These are phyloP conservation scores for Mycena pura DNA, from an alignment of 768 basidiomycete species.

Conservation along the genomic window DNA sequence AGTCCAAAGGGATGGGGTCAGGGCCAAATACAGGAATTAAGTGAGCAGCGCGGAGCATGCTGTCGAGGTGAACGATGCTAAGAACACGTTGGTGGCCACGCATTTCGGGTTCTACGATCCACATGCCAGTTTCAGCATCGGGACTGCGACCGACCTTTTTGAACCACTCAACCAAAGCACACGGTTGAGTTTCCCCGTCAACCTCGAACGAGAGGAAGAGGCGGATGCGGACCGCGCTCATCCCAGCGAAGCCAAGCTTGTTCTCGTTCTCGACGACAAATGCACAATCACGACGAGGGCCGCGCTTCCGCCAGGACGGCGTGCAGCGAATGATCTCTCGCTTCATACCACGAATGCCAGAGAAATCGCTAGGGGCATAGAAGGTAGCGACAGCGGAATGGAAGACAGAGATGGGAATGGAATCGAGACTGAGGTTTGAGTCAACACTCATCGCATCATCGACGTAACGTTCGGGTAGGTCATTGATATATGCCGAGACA, in stretches of 20 bases:
- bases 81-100: not conserved
- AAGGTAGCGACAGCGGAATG: slow-evolving; percentile 27
- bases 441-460: too few species aligned
- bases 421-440: not conserved
- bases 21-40: not conserved
- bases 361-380: slow-evolving; percentile 28
- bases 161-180: slow-evolving; percentile 32
- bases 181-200: slow-evolving; percentile 14
- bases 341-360: slow-evolving; percentile 27
- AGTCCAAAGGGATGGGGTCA: not conserved
- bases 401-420: slow-evolving; percentile 19
- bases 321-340: slow-evolving; percentile 26
- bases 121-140: slow-evolving; percentile 31
- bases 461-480: slow-evolving; percentile 18
- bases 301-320: slow-evolving; percentile 20
- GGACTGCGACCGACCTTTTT: slow-evolving; percentile 15
- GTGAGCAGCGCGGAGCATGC: not conserved
- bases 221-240: slow-evolving; percentile 17
- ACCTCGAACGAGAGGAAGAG: slow-evolving; percentile 26
- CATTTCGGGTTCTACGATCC: slow-evolving; percentile 22
- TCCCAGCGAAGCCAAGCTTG: slow-evolving; percentile 17
- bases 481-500: slow-evolving; percentile 25
- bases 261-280: slow-evolving; percentile 18
- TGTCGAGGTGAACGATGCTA: not conserved
- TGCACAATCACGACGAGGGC: slow-evolving; percentile 20